Percentiles rank a stretch among this genome's conserved stretches.
phyloP scores from a whole-genome alignment of 805 yeast genomes.

The Monosporozyma siamensis region DNA sequence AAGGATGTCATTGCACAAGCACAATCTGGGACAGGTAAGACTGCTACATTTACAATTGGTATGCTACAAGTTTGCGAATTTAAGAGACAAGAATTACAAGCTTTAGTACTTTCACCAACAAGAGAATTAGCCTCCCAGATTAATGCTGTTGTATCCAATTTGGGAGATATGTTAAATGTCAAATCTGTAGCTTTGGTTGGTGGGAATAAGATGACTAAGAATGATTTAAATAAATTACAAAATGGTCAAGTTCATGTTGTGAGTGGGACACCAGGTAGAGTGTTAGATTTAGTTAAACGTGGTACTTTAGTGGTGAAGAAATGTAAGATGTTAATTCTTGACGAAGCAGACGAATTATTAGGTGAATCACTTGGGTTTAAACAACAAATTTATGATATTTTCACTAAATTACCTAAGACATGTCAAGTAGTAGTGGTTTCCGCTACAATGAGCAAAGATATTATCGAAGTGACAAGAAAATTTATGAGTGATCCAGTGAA shows the following conservation, averaged over 20 bases:
- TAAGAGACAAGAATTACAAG: conserved; percentile 68
- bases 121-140: conserved; percentile 94
- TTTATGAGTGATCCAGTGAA: conserved; percentile 93
- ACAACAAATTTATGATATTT: conserved; percentile 91
- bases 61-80: conserved; percentile 81
- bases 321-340: conserved; percentile 80
- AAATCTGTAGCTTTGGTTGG: conserved; percentile 90
- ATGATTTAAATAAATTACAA: conserved; percentile 64
- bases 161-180: conserved; percentile 83
- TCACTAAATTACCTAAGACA: conserved; percentile 74
- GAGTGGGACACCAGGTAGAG: conserved; percentile 97
- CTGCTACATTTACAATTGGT: conserved; percentile 96
- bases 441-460: conserved; percentile 92
- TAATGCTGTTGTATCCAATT: conserved; percentile 72
- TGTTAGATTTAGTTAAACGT: conserved; percentile 81
- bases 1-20: conserved; percentile 97
- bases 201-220: conserved; percentile 67
- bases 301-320: conserved; percentile 63
- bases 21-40: conserved; percentile 98
- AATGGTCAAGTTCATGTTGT: conserved; percentile 78
- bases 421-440: conserved; percentile 92
- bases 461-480: conserved; percentile 79
- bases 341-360: conserved; percentile 94
- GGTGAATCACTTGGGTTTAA: conserved; percentile 83
- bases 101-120: conserved; percentile 87